A percentile compares a stretch with the other conserved stretches of the same genome.
phyloP scores from a whole-genome alignment of 805 yeast genomes.

The Ogataea pini region DNA sequence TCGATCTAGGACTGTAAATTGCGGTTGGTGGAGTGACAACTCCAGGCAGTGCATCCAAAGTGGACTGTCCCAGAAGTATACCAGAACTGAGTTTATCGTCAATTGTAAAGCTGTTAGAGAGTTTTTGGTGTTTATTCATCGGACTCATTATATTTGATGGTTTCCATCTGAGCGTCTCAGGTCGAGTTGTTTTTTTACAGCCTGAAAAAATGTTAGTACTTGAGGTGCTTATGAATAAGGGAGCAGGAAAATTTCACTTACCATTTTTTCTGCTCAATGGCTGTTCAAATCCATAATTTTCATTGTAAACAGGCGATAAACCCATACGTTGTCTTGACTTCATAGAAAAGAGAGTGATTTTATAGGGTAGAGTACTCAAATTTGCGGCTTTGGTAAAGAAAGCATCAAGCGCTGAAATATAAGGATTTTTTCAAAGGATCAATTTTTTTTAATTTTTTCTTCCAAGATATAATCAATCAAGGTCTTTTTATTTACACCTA shows the following conservation, averaged over 20 bases:
- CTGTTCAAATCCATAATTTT: background rate
- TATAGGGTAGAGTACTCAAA: no score
- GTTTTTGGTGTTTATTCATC: background rate
- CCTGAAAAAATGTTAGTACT: background rate
- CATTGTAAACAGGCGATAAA: background rate
- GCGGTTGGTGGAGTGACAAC: slow-evolving; percentile 22
- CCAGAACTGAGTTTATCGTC: slow-evolving; percentile 6
- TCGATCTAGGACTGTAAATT: slow-evolving; percentile 19
- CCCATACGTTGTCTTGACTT: background rate
- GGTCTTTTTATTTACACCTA: no score
- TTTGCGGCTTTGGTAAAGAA: background rate
- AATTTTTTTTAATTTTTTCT: no score
- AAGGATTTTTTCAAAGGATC: no score
- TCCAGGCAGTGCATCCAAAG: slow-evolving; percentile 24
- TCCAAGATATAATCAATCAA: no score
- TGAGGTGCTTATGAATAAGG: background rate
- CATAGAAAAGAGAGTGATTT: background rate
- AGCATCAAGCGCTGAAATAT: background rate
- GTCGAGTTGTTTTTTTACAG: background rate
- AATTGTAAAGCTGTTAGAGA: slow-evolving; percentile 6
- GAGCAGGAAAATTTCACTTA: background rate
- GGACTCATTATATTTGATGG: slow-evolving; percentile 11
- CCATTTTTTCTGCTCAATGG: background rate
- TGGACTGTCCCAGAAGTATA: slow-evolving; percentile 16
- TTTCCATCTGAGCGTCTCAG: slow-evolving; percentile 12